Base-by-base conservation (phyloP, 257 asterid species). In the Salvia miltiorrhiza region DNA sequence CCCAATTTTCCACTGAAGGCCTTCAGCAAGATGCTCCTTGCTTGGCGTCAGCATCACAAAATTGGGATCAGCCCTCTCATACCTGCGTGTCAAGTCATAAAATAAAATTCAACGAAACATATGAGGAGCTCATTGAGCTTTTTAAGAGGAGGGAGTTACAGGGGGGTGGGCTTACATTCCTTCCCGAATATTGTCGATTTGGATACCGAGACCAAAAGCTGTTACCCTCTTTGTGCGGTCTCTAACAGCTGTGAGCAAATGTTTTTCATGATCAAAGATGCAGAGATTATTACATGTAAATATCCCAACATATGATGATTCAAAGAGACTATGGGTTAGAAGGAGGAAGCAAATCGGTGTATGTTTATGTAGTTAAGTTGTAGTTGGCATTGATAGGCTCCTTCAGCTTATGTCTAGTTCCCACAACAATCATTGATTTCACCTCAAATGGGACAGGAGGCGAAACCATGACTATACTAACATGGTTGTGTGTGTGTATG, bases 11-110 rank as follows among this genome's bases (percentile, higher is more conserved):
- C 97, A 92, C 28, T 85, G 95, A 63, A 89, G 77, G 75, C 96
- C 97, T 76, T 92, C 92, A 6, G 97, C 97, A 61, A 92, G 84
- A 81, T 92, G 97, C 84, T 91, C 97, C 76, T 89, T 91, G 83
- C 76, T 91, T 50, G 97, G 96, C 5, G 97, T 91, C 76, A 91
- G 81, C 97, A 91, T 91, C 57, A 91, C 96, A 17, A 83, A 91
- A 81, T 92, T 92, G 19, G 96, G 97, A 81, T 92, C 96, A 4
- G 96, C 95, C 82, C 96, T 89, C 70, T 92, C 83, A 66, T 92
- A 92, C 73, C 97, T 91, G 95, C 62, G 32, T 10, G 30, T 30
- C 20, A 1, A 35, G 4, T 53, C 10, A 10, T 24, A 23, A 54
- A 24, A 47, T n/a, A 47, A 7, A 47, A 47, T 6, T 16, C 12